Conservation (phyloP, 352 stramenopile species). For the Pythium brassicae region DNA sequence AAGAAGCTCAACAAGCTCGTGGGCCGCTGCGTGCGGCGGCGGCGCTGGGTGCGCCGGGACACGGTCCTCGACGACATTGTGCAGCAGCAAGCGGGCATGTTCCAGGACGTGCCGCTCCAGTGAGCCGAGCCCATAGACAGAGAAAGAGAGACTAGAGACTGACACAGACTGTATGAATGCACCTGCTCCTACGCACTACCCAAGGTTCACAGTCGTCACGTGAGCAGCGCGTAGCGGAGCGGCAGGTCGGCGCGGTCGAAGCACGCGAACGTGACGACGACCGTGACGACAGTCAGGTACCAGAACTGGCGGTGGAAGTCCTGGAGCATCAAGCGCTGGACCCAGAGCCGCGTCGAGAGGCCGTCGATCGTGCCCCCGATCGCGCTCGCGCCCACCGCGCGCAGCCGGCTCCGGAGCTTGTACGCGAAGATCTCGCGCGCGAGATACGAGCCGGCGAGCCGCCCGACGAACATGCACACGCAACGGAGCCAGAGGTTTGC, state of each 20-base stretch:
- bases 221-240: slow-evolving; percentile 68
- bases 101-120: background rate
- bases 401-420: slow-evolving; percentile 63
- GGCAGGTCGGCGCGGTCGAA: slow-evolving; percentile 74
- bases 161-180: background rate
- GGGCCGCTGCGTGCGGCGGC: slow-evolving; percentile 68
- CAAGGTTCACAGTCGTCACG: slow-evolving; percentile 11
- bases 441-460: slow-evolving; percentile 66
- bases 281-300: slow-evolving; percentile 81
- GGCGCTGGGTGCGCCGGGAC: slow-evolving; percentile 76
- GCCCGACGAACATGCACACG: slow-evolving; percentile 78
- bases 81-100: background rate
- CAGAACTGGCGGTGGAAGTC: slow-evolving; percentile 85
- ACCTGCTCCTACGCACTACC: slow-evolving; percentile 1
- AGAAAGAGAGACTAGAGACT: background rate
- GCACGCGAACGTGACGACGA: slow-evolving; percentile 83
- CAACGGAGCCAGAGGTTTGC: slow-evolving; percentile 82
- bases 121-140: background rate
- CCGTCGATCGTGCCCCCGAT: slow-evolving; percentile 48
- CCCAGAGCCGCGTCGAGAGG: slow-evolving; percentile 69
- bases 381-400: slow-evolving; percentile 8
- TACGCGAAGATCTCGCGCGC: slow-evolving; percentile 84
- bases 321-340: slow-evolving; percentile 83
- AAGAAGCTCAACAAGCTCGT: slow-evolving; percentile 84
- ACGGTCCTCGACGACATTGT: slow-evolving; percentile 39